phyloP scores from a whole-genome alignment of 1,139 yeast species.

The Zygosaccharomyces sapae region DNA sequence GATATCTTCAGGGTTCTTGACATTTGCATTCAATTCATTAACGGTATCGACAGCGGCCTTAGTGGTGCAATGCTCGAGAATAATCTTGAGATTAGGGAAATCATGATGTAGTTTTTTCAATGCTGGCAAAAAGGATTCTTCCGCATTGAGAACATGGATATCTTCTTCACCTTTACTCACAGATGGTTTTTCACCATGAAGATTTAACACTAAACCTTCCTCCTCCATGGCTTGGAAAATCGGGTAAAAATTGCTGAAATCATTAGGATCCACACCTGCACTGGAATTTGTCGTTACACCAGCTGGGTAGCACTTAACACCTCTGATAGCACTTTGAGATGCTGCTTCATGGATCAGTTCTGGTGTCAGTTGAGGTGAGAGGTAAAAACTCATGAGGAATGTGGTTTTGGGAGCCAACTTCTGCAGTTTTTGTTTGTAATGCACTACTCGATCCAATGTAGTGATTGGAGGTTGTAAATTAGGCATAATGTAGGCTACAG shows the following conservation, averaged over 20 bases:
- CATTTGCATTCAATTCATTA: constrained; percentile 57
- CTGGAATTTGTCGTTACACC: constrained; percentile 96
- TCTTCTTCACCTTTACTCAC: constrained; percentile 41
- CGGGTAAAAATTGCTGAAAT: constrained; percentile 82
- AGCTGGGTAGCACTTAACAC: constrained; percentile 94
- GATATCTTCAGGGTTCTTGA: constrained; percentile 39
- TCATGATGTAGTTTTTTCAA: constrained; percentile 68
- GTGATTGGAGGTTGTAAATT: constrained; percentile 90
- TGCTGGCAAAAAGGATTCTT: constrained; percentile 89
- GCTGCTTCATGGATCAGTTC: constrained; percentile 80
- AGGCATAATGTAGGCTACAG: constrained; percentile 94
- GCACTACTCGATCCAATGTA: constrained; percentile 66
- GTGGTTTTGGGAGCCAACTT: constrained; percentile 77
- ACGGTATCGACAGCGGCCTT: constrained; percentile 79
- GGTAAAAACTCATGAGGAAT: constrained; percentile 85
- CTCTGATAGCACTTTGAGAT: constrained; percentile 61
- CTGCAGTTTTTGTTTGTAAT: constrained; percentile 63
- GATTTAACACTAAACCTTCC: constrained; percentile 68
- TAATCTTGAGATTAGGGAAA: constrained; percentile 82
- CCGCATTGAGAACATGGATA: constrained; percentile 90
- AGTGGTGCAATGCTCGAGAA: constrained; percentile 96
- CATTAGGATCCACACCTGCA: constrained; percentile 89
- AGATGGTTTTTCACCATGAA: constrained; percentile 95
- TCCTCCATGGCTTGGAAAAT: constrained; percentile 83
- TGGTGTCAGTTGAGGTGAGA: constrained; percentile 75